Conservation (phyloP, 2,329 filamentous ascomycete species). For the Plectosphaerella sp. region DNA sequence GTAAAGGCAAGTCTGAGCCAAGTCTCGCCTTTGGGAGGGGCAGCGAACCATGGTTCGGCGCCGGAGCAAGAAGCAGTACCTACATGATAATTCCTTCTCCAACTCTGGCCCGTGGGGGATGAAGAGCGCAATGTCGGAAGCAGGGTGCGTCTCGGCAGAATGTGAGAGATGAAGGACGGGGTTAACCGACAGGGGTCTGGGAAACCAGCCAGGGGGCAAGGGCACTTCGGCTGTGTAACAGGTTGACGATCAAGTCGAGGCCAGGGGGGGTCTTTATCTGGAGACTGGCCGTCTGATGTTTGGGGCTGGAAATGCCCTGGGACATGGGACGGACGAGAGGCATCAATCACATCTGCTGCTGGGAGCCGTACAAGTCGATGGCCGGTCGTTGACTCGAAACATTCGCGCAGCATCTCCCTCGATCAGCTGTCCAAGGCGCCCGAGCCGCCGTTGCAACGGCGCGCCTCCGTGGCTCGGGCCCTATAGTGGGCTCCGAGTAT, state of each 20-base stretch:
- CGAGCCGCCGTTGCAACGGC: too few species aligned
- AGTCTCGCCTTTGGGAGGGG: not conserved
- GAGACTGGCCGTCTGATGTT: not conserved
- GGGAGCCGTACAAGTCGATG: too few species aligned
- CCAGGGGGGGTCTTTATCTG: not conserved
- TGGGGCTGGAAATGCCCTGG: not conserved
- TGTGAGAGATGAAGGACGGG: constrained; percentile 3
- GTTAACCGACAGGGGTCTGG: not conserved
- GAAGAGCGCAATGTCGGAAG: not conserved
- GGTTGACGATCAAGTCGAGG: constrained; percentile 1
- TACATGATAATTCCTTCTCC: not conserved
- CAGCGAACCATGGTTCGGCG: not conserved
- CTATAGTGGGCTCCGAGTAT: too few species aligned
- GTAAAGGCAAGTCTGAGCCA: constrained; percentile 66
- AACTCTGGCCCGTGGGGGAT: not conserved
- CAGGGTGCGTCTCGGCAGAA: not conserved
- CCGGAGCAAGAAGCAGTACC: too few species aligned
- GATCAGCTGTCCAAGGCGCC: too few species aligned
- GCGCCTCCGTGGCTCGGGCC: too few species aligned
- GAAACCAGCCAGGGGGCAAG: not conserved
- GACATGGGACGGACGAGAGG: not conserved
- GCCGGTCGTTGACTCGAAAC: too few species aligned
- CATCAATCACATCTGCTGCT: too few species aligned
- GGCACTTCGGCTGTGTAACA: not conserved
- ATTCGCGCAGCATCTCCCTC: too few species aligned